Evolutionary conservation across 2,329 filamentous ascomycete genomes (phyloP), one percentile per base, ranked within the genome.

Genomic region (Colletotrichum liriopes): DNA sequence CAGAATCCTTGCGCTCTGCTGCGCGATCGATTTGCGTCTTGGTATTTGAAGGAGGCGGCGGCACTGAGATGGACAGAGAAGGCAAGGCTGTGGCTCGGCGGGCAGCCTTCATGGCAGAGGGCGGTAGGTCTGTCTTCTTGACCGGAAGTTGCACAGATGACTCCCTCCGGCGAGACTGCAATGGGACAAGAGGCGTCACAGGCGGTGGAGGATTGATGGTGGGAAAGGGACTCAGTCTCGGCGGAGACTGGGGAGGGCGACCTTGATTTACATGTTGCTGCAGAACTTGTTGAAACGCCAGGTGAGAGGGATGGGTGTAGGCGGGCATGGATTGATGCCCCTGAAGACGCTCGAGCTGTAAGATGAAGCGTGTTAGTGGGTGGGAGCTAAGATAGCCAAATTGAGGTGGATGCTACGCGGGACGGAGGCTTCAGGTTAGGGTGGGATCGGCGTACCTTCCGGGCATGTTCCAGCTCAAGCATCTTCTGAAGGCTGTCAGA

Each of bases 381-480:
- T 35, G 58, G 62, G 55, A 65, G 55, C 49, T 45, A 59, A 65
- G 32, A 45, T 68, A 69, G 67, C 37, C 71, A 71, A 71, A 54
- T 55, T 68, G 45, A 52, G 60, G 49, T 52, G 32, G 65, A 43
- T 62, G 56, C 47, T 23, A 66, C 54, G n/a, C 23, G 35, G 47
- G 66, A 41, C 26, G 37, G 56, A 70, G 70, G 65, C 60, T 54
- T 56, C 29, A 64, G 54, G 23, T 41, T 65, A 65, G 56, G 65
- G 52, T 67, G 23, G 63, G 59, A 64, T 65, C 39, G 58, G 41
- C 73, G 82, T 83, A 91, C 89, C 86, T 89, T 89, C 79, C 83
- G 85, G 77, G 84, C 84, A 77, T 87, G 88, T 77, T 91, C 89
- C 63, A 91, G 80, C 75, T 90, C 88, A 60, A 91, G 83, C 89